Percentiles rank a stretch among this genome's conserved stretches.
phyloP scores from a whole-genome alignment of 805 yeast species.

The Clavispora fructus region DNA sequence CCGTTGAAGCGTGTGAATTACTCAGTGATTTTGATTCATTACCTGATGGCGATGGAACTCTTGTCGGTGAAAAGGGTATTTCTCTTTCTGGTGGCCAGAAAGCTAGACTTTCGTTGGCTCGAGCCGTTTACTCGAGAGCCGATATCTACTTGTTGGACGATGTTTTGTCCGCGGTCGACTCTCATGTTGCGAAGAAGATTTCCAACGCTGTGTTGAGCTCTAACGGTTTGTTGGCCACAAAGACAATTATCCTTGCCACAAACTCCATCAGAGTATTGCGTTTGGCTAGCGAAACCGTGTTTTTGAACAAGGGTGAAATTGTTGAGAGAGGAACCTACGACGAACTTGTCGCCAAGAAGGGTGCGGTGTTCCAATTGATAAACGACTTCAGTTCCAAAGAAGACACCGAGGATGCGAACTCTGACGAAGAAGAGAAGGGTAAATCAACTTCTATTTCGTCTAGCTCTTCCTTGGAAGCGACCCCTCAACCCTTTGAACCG shows the following conservation, averaged over 20 bases:
- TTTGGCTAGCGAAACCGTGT: conserved; percentile 56
- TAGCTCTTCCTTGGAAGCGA: conserved; percentile 3
- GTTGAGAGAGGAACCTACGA: conserved; percentile 52
- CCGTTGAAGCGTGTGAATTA: conserved; percentile 47
- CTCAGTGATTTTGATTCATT: conserved; percentile 42
- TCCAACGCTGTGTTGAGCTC: conserved; percentile 43
- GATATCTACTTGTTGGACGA: conserved; percentile 62
- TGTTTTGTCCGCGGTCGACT: conserved; percentile 66
- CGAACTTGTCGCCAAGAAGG: conserved; percentile 37
- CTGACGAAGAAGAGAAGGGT: conserved; percentile 4
- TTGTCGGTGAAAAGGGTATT: conserved; percentile 59
- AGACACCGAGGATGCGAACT: conserved; percentile 8
- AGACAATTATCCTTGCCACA: conserved; percentile 54
- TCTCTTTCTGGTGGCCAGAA: conserved; percentile 61
- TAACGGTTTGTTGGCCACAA: conserved; percentile 46
- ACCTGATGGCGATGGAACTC: conserved; percentile 50
- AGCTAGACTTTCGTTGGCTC: conserved; percentile 59
- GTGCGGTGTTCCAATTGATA: conserved; percentile 30
- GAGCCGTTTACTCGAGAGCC: conserved; percentile 61
- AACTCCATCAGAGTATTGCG: conserved; percentile 51
- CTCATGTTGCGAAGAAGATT: conserved; percentile 58
- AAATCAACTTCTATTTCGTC: background rate
- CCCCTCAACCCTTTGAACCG: conserved; percentile 8
- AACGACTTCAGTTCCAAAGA: conserved; percentile 26
- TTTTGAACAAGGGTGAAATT: conserved; percentile 50